Conservation (phyloP, 805 yeast species). For the Candida glaebosa region DNA sequence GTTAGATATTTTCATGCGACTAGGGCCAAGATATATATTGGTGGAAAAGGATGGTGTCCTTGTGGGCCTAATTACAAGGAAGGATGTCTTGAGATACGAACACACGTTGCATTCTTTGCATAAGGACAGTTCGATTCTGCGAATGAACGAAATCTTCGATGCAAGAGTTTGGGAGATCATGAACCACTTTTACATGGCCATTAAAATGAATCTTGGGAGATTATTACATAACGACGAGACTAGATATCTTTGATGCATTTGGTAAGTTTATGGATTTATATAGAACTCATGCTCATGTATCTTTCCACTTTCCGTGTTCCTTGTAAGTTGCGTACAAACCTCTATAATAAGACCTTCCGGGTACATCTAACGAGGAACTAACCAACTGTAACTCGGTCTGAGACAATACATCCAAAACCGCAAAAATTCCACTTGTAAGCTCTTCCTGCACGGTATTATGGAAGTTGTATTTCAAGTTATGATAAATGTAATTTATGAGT, state of each 20-base stretch:
- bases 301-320: constrained; percentile 79
- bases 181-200: constrained; percentile 16
- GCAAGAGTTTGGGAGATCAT: constrained; percentile 34
- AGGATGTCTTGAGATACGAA: constrained; percentile 73
- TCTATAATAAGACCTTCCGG: constrained; percentile 67
- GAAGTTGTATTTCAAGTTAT: constrained; percentile 50
- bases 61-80: constrained; percentile 78
- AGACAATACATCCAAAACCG: constrained; percentile 68
- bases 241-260: constrained; percentile 16
- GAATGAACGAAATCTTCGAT: constrained; percentile 21
- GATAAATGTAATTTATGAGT: constrained; percentile 53
- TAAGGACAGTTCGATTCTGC: constrained; percentile 10
- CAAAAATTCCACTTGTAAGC: constrained; percentile 54
- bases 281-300: constrained; percentile 29
- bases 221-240: constrained; percentile 28
- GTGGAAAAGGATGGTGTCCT: constrained; percentile 57
- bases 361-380: constrained; percentile 61
- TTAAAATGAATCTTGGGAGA: constrained; percentile 24
- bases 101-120: constrained; percentile 28
- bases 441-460: constrained; percentile 43
- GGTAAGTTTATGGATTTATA: constrained; percentile 5
- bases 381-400: constrained; percentile 59
- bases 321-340: constrained; percentile 69
- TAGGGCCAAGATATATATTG: constrained; percentile 76
- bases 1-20: constrained; percentile 63